Base-by-base conservation (phyloP, 164 flowering plant genomes). In the Umbilicus rupestris region DNA sequence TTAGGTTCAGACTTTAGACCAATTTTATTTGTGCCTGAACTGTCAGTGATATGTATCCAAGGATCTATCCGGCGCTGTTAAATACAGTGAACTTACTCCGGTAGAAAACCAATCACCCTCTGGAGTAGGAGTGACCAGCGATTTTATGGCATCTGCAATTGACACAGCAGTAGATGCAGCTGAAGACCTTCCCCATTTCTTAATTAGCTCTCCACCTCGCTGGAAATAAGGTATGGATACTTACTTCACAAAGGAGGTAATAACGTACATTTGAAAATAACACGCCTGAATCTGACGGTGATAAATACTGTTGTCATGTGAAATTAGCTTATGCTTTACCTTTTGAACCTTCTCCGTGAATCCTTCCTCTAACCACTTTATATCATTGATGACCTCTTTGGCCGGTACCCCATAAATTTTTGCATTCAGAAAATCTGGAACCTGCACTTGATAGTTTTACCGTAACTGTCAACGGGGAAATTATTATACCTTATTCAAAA, bases 121-220 rank as follows among this genome's bases (percentile, higher is more conserved):
- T 1, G 97, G 96, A 11, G 99, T 94, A 11, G 99, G 99, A 74
- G 84, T 88, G 35, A 88, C 74, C 29, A 94, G 85, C 68, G 99
- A 91, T 72, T 74, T 81, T 20, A 94, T 91, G 66, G 87, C 97
- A 77, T 94, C 96, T 64, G 73, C 96, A 69, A 94, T 82, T 20
- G 99, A 94, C 35, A 94, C 96, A 50, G 99, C 84, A 66, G 99
- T 94, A 42, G 99, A 94, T 49, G 99, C 99, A 68, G 96, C 99
- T 45, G 97, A 94, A 60, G 99, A 94, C 79, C 99, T 83, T 67
- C 97, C 97, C 99, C 99, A 94, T 80, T 94, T 94, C 80, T 94
- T 39, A 73, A 94, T 94, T 44, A 94, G 78, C 15, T 70, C 86
- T 2, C 99, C 99, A 70, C 99, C 97, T 80, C 99, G 88, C 97